Conservation (phyloP, 192 early-diverging fungal genomes). For the Geranomyces variabilis region DNA sequence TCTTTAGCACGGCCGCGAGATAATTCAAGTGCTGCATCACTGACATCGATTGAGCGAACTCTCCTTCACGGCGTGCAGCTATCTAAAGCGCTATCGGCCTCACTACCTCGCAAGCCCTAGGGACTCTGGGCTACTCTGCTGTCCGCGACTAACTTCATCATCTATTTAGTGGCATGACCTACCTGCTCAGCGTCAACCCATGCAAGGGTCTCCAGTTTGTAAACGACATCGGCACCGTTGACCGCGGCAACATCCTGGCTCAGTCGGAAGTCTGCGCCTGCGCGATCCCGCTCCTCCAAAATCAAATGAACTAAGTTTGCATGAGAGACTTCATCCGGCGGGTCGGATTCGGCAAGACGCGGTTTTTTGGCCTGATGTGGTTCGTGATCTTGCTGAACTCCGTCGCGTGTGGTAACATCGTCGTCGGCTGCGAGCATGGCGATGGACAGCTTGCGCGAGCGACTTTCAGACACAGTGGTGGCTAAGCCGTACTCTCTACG, state of each 20-base stretch:
- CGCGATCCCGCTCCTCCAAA: background rate
- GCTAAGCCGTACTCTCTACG: too few relatives aligned
- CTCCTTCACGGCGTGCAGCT: too few relatives aligned
- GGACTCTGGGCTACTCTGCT: too few relatives aligned
- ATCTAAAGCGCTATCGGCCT: too few relatives aligned
- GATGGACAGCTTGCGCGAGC: too few relatives aligned
- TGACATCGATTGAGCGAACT: too few relatives aligned
- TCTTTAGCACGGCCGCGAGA: too few relatives aligned
- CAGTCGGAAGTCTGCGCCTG: background rate
- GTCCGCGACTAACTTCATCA: too few relatives aligned
- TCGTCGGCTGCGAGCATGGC: too few relatives aligned
- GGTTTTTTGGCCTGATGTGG: background rate
- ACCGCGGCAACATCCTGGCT: slow-evolving; percentile 1
- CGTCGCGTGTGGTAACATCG: background rate
- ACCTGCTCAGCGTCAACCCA: slow-evolving; percentile 7
- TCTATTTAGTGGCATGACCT: background rate
- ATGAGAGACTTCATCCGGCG: background rate
- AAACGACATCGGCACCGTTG: background rate
- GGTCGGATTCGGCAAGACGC: background rate
- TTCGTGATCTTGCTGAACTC: background rate
- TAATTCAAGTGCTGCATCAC: too few relatives aligned
- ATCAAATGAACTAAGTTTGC: background rate
- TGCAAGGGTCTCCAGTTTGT: slow-evolving; percentile 17
- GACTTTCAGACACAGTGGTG: too few relatives aligned
- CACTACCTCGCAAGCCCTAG: too few relatives aligned